phyloP scores from a whole-genome alignment of 345 rosid genomes.

The Eucalyptus fibrosa region DNA sequence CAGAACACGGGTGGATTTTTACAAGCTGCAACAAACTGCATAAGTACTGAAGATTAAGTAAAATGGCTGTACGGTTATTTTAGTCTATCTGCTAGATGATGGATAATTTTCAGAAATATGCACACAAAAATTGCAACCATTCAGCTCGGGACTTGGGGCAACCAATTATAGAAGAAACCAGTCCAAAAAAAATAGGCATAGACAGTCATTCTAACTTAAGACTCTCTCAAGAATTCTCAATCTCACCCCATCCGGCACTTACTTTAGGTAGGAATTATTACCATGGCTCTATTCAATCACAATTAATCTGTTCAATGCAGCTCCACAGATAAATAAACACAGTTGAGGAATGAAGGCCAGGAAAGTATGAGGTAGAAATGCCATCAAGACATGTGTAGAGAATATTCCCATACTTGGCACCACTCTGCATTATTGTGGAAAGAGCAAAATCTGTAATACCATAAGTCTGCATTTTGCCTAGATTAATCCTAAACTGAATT shows the following conservation, averaged over 20 bases:
- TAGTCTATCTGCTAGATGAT: neutral
- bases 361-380: neutral
- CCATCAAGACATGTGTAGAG: neutral
- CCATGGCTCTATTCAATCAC: neutral
- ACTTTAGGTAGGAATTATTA: neutral
- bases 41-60: neutral
- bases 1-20: conserved; percentile 62
- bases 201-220: neutral
- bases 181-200: neutral
- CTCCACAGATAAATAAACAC: neutral
- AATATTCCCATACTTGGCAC: neutral
- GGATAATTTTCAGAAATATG: neutral
- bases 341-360: neutral
- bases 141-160: neutral
- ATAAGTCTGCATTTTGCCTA: neutral
- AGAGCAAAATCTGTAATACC: neutral
- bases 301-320: neutral
- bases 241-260: neutral
- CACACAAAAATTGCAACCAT: neutral
- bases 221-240: neutral
- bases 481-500: neutral
- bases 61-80: neutral
- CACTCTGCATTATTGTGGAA: neutral
- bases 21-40: conserved; percentile 69
- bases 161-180: neutral